A percentile compares a stretch with the other conserved stretches of the same genome.
These are phyloP conservation scores for Dryadomyces quercus-mongolicae DNA, from an alignment of 2,329 filamentous ascomycete species.

Conservation along the genomic window DNA sequence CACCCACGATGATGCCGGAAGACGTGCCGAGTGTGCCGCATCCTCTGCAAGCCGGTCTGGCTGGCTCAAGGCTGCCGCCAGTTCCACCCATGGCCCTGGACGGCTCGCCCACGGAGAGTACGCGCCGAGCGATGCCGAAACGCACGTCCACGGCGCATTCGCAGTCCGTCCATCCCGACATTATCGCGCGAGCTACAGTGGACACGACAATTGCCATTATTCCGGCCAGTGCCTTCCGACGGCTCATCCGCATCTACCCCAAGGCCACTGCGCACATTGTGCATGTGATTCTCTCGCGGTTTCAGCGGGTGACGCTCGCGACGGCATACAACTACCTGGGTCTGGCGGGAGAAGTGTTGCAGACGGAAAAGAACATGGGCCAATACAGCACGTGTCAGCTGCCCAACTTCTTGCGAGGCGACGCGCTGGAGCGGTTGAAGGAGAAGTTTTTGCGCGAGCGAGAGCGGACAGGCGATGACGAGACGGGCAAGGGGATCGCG, in stretches of 20 bases:
- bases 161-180: conserved; percentile 79
- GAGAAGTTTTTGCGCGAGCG: conserved; percentile 83
- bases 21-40: conserved; percentile 13
- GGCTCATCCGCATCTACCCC: conserved; percentile 85
- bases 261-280: conserved; percentile 96
- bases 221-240: conserved; percentile 86
- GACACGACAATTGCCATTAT: conserved; percentile 99
- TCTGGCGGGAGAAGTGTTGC: conserved; percentile 78
- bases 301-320: conserved; percentile 87
- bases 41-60: conserved; percentile 8
- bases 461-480: conserved; percentile 69
- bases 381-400: conserved; percentile 85
- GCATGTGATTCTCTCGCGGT: conserved; percentile 87
- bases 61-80: conserved; percentile 30
- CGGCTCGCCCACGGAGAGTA: conserved; percentile 14
- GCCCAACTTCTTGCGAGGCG: conserved; percentile 78
- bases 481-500: conserved; percentile 84
- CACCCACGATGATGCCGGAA: conserved; percentile 17
- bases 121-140: conserved; percentile 31
- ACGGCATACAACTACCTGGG: conserved; percentile 94
- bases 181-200: conserved; percentile 88
- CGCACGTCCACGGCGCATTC: conserved; percentile 35
- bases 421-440: conserved; percentile 72
- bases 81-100: conserved; percentile 72
- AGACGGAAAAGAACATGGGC: conserved; percentile 88